Evolutionary conservation across 1,284 basidiomycete species (phyloP), one percentile per base, ranked within the genome.

Genomic region (Sparassis latifolia): DNA sequence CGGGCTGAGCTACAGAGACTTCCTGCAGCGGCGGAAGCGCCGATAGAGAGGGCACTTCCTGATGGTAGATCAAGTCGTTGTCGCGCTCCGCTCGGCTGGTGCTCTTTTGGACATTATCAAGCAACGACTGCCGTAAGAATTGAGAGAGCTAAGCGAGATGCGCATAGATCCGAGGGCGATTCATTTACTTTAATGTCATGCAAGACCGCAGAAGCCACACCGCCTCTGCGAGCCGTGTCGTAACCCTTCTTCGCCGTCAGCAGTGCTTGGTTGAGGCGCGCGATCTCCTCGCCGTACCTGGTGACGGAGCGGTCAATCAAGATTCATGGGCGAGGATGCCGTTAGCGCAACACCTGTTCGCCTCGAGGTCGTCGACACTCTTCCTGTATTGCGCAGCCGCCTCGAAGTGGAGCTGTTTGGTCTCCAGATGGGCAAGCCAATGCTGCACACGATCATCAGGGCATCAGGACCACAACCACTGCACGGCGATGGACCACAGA

Each of bases 31-130:
- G 65, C 0, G 86, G 69, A 3, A 97, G 76, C 31, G 85, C 77
- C 2, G 88, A 81, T 1, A 80, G 63, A 0, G 91, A 72, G 0
- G 93, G 94, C 0, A 97, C 78, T 43, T 91, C 84, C 51, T 92
- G 80, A 58, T 97, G 90, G 69, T 99, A 99, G 47, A 99, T 97
- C 4, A 98, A 73, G 66, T 97, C 91, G 63, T 99, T 99, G 67
- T 99, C 97, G 31, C 91, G 81, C 54, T 88, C 82, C 0, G 95
- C 92, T 10, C 91, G 79, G 2, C 74, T 68, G 27, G 92, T 66
- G 37, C 82, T 82, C 43, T 77, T 84, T 60, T 89, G 80, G 20
- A 97, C 73, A 27, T 75, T 82, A 61, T 90, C 81, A 12, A 82
- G 65, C 20, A 85, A 67, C 2, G 79, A 82, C 82, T 89, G 57